phyloP scores from a whole-genome alignment of 257 asterid genomes.

The Nicotiana undulata region DNA sequence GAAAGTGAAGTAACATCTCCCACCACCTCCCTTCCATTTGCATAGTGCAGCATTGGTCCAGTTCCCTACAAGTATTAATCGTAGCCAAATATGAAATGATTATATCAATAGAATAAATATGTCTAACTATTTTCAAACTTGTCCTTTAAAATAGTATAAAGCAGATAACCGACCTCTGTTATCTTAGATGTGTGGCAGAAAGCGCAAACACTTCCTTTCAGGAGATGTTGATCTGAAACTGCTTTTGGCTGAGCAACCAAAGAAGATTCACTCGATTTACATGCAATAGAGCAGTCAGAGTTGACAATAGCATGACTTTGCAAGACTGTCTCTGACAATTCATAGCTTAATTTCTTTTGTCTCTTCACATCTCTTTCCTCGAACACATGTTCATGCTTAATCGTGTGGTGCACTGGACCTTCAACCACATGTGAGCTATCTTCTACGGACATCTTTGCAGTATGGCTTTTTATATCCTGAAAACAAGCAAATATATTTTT shows the following conservation, averaged over 20 bases:
- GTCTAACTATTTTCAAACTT: neutral
- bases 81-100: neutral
- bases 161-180: slow-evolving; percentile 48
- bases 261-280: slow-evolving; percentile 22
- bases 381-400: slow-evolving; percentile 8
- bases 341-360: slow-evolving; percentile 57
- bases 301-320: slow-evolving; percentile 4
- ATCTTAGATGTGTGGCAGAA: slow-evolving; percentile 68
- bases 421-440: slow-evolving; percentile 15
- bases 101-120: neutral
- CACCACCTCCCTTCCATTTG: slow-evolving; percentile 59
- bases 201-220: slow-evolving; percentile 41
- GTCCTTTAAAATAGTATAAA: neutral
- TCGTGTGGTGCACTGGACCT: slow-evolving; percentile 9
- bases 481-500: neutral
- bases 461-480: neutral
- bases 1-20: slow-evolving; percentile 18
- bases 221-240: slow-evolving; percentile 17
- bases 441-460: slow-evolving; percentile 19
- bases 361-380: slow-evolving; percentile 56
- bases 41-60: slow-evolving; percentile 61
- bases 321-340: slow-evolving; percentile 21
- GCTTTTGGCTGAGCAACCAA: slow-evolving; percentile 6
- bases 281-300: slow-evolving; percentile 17
- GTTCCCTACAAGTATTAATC: slow-evolving; percentile 41